Base-by-base conservation (phyloP, 2,329 filamentous ascomycete species). In the Huntiella savannae region DNA sequence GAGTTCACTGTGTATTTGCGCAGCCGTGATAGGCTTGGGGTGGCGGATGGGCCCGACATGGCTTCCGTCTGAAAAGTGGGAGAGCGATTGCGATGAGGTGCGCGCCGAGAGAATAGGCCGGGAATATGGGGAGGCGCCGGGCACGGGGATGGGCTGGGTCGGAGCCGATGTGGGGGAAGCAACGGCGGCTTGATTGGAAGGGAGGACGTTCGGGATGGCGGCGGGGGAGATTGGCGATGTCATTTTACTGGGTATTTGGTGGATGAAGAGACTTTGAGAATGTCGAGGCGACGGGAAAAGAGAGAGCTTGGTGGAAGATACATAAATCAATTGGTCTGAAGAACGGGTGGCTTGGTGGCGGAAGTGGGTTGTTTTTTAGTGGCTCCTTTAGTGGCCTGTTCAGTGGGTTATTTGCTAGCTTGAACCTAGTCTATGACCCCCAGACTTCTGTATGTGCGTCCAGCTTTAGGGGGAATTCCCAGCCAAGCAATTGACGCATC, bases 1-100 rank as follows among this genome's bases (percentile, higher is more conserved):
- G 19, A 95, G 69, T 63, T 94, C 77, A 50, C 82, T 69, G 60
- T 95, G 86, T 51, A 96, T 69, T 60, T 96, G 88, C 3, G 85
- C 82, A 1, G 85, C 79, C 0, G 88, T 95, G 59, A 95, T 65
- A 3, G 87, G 87, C 33, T 84, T 74, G 4, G 88, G 87, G 59
- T 94, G 87, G 52, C 88, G 75, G 55, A 92, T 64, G 47, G 75
- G 74, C 0, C 75, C 76, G 1, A 65, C 60, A 12, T 28, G 33
- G 12, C 34, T 40, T 22, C 42, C 48, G 37, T 40, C 48, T 63
- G 19, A 39, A 33, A 28, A 12, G 15, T 33, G 42, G n/a, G 46
- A 32, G 4, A 50, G 37, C 7, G 37, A 50, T 40, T 46, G 43
- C 44, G 40, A 46, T 12, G 48, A 49, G 12, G 48, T 43, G 35